phyloP scores from a whole-genome alignment of 2,329 filamentous ascomycete species.

The Eutypella sp. region DNA sequence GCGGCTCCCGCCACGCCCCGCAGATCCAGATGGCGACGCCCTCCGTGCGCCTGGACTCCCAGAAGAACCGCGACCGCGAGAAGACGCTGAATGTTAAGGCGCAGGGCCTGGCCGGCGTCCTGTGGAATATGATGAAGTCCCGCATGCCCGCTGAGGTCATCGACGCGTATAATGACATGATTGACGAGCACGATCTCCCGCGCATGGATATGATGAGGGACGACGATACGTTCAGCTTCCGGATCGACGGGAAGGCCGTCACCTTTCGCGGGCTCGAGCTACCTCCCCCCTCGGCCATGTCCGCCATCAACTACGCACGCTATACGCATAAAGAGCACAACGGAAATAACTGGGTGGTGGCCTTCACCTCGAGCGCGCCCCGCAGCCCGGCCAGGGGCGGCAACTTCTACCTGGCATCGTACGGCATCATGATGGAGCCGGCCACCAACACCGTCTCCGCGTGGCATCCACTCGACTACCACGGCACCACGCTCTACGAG shows the following conservation, averaged over 20 bases:
- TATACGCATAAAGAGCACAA: conserved; percentile 14
- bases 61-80: conserved; percentile 2
- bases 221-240: conserved; percentile 12
- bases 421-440: conserved; percentile 17
- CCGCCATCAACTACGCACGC: conserved; percentile 13
- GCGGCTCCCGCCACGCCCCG: conserved; percentile 5
- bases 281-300: conserved; percentile 11
- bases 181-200: conserved; percentile 9
- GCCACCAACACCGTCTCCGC: conserved; percentile 14
- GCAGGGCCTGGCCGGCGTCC: conserved; percentile 16
- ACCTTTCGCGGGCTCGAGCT: conserved; percentile 13
- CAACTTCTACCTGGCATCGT: conserved; percentile 17
- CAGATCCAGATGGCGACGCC: conserved; percentile 7
- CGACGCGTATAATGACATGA: conserved; percentile 13
- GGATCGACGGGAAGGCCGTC: conserved; percentile 6
- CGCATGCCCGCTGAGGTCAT: conserved; percentile 13
- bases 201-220: conserved; percentile 15
- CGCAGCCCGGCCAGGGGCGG: conserved; percentile 9
- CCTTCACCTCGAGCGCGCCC: conserved; percentile 9
- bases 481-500: conserved; percentile 17
- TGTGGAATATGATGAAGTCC: conserved; percentile 17
- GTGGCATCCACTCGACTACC: conserved; percentile 14
- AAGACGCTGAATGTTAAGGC: conserved; percentile 6
- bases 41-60: conserved; percentile 1
- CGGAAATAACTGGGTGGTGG: conserved; percentile 15